Base-by-base conservation (phyloP, 768 basidiomycete genomes). In the Gyrodon lividus region DNA sequence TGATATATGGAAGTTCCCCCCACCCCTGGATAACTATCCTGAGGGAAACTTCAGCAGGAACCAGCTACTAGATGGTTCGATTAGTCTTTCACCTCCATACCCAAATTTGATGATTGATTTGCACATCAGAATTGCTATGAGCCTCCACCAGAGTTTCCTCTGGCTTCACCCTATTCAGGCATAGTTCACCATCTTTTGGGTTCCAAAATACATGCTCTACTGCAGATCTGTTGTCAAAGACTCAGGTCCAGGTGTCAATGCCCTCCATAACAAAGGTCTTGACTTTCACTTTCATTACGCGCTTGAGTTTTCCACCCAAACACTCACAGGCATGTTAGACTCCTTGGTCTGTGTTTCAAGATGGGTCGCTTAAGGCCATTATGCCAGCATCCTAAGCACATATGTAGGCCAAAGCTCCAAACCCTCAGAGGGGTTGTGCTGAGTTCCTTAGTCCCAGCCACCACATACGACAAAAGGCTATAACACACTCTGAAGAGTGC, bases 21-120 rank as follows among this genome's bases (percentile, higher is more conserved):
- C 6, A 4, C 1, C 5, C 5, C 9, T 8, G 24, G 4, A 26
- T 26, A 1, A 6, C 79, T 80, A 79, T 80, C 79, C 79, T 80
- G 77, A 80, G 86, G 84, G 86, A 88, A 87, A 86, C 84, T 88
- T 86, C 83, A 83, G 84, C 82, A 83, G 86, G 85, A 89, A 88
- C 85, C 85, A 89, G 86, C 86, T 86, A 88, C 85, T 87, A 87
- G 79, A 88, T 86, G 86, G 86, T 87, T 89, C 85, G 85, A 90
- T 89, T 88, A 86, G 87, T 89, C 88, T 89, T 89, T 89, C 84
- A 83, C 87, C 88, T 87, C 87, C 89, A 89, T 89, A 89, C 87
- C 86, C 87, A 88, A 87, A 85, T 89, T 87, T 77, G 84, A 89
- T 86, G 83, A 89, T 88, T 83, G 86, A 89, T 89, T 89, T 90